A percentile compares a stretch with the other conserved stretches of the same genome.
Evolutionary conservation across 441 rosid genomes (phyloP).

Genomic region (Populus hybrid): DNA sequence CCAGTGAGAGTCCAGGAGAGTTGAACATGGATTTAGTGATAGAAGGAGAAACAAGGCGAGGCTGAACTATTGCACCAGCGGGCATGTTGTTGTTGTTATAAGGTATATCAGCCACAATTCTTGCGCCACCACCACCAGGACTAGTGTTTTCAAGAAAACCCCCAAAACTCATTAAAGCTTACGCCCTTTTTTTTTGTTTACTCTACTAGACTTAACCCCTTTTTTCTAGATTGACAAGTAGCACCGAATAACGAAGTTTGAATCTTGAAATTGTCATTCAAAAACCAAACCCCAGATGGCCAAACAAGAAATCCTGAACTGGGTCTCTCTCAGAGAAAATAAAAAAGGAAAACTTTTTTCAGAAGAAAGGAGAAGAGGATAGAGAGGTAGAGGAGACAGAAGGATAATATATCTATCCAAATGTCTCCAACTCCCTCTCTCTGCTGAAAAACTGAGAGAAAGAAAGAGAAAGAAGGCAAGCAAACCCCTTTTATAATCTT

Average conservation of each 20-base stretch:
- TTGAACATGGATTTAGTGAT: conserved; percentile 49
- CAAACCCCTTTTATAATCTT: conserved; percentile 5
- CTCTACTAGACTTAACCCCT: neutral
- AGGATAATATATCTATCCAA: conserved; percentile 31
- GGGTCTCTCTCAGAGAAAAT: neutral
- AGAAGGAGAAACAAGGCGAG: conserved; percentile 58
- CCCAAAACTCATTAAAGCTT: conserved; percentile 85
- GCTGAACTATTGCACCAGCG: conserved; percentile 65
- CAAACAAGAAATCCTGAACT: neutral
- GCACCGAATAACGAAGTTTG: neutral
- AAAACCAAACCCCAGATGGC: neutral
- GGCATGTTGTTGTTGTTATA: conserved; percentile 53
- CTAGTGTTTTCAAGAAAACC: conserved; percentile 63
- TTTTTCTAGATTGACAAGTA: neutral
- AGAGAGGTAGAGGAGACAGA: conserved; percentile 32
- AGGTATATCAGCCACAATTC: conserved; percentile 59
- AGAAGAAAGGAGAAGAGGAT: conserved; percentile 18
- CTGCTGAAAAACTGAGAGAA: conserved; percentile 28
- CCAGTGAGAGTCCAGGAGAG: conserved; percentile 79
- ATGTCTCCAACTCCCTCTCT: conserved; percentile 69
- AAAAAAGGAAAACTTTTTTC: neutral
- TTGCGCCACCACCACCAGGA: conserved; percentile 56
- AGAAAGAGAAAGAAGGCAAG: conserved; percentile 56
- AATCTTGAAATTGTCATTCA: neutral
- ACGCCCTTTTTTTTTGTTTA: neutral